phyloP scores from a whole-genome alignment of 2,329 filamentous ascomycete species.

The Penicillium aurantiogriseum region DNA sequence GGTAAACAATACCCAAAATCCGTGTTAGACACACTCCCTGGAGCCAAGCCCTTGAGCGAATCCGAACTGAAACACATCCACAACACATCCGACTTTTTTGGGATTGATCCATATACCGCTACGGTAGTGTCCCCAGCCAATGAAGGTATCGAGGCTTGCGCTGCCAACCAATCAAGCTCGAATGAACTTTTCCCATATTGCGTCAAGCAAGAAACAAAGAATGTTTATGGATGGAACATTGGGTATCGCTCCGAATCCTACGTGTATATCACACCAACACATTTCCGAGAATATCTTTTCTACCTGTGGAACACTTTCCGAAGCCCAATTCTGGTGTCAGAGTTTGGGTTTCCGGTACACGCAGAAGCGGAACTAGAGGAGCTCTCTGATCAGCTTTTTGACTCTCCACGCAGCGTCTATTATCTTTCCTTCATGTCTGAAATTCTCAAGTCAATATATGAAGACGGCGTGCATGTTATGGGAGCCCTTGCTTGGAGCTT shows the following conservation, averaged over 20 bases:
- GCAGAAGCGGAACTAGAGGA: constrained; percentile 44
- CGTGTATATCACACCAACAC: constrained; percentile 56
- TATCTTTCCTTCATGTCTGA: constrained; percentile 57
- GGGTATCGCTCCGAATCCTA: constrained; percentile 57
- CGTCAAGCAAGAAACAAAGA: constrained; percentile 49
- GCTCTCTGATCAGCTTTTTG: constrained; percentile 53
- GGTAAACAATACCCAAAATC: constrained; percentile 46
- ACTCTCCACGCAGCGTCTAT: constrained; percentile 55
- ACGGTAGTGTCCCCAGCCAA: constrained; percentile 53
- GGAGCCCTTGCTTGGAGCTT: constrained; percentile 57
- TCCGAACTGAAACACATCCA: constrained; percentile 52
- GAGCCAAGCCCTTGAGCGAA: constrained; percentile 47
- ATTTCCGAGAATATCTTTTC: constrained; percentile 50
- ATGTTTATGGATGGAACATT: constrained; percentile 57
- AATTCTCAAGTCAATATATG: constrained; percentile 55
- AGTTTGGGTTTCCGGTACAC: constrained; percentile 59
- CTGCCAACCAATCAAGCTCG: constrained; percentile 41
- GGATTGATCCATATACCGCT: constrained; percentile 59
- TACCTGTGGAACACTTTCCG: constrained; percentile 62
- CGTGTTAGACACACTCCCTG: constrained; percentile 46
- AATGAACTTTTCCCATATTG: constrained; percentile 54
- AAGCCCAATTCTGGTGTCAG: constrained; percentile 48
- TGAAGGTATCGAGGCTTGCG: constrained; percentile 50
- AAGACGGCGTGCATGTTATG: constrained; percentile 56
- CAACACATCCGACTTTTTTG: constrained; percentile 56